Percentiles rank a stretch among this genome's conserved stretches.
Evolutionary conservation across 78 protist genomes (phyloP).

Genomic region (Dictyostelium purpureum): DNA sequence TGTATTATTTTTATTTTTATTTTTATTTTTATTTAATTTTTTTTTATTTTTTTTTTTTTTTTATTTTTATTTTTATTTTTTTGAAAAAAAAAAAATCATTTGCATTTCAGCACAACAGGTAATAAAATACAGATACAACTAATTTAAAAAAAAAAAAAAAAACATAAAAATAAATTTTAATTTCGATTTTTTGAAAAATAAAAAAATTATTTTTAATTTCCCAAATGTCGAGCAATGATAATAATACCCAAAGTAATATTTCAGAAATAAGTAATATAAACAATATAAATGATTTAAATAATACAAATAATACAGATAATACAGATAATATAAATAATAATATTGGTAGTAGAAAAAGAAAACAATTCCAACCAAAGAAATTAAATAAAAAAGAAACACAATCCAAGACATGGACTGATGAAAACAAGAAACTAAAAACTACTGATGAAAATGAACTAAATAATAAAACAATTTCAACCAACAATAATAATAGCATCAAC

Average conservation of each 20-base stretch:
- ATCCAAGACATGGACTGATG: neutral
- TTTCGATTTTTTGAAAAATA: too few relatives aligned
- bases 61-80: too few relatives aligned
- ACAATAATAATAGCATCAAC: neutral
- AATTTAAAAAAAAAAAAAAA: too few relatives aligned
- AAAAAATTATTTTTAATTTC: neutral
- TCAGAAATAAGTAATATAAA: neutral
- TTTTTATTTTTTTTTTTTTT: neutral
- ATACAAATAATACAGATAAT: neutral
- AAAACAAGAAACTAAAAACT: neutral
- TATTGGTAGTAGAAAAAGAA: neutral
- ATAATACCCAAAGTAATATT: too few relatives aligned
- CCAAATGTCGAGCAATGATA: neutral
- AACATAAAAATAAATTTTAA: too few relatives aligned
- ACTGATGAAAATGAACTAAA: neutral
- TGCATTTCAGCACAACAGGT: too few relatives aligned
- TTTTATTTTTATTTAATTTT: neutral
- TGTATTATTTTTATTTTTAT: neutral
- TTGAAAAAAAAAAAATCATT: too few relatives aligned
- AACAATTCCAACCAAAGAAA: neutral
- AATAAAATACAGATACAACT: too few relatives aligned
- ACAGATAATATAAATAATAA: neutral
- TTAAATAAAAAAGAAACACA: neutral
- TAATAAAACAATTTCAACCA: slow-evolving; percentile 13
- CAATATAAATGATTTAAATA: neutral